Evolutionary conservation across 495 filamentous ascomycete genomes (phyloP), one percentile per base, ranked within the genome.

Genomic region (Aspergillus avenaceus): DNA sequence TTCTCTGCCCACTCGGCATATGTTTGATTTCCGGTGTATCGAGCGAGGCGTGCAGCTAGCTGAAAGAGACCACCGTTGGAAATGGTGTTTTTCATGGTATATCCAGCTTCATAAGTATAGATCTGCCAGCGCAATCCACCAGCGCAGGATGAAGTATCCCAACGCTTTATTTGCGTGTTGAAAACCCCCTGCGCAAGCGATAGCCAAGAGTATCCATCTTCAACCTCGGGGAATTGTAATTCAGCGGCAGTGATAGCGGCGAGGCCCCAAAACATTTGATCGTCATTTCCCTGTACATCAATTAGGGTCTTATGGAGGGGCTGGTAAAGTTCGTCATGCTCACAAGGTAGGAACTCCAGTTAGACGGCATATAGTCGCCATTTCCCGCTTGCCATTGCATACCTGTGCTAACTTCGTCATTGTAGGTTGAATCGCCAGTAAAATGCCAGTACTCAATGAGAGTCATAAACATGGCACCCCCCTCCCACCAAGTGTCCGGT

Each of bases 121-220:
- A 78, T 75, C 51, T 78, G 70, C 76, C 74, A 79, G 48, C 73
- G 66, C 46, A 80, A 56, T 8, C 77, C 77, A 8, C 77, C 77
- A 19, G 54, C 53, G 50, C 77, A 80, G 13, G 53, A 62, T 4
- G 50, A 18, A 0, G 60, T 63, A 49, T 83, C 75, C 75, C 81
- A 86, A 19, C 84, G 76, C 14, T 13, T 34, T 21, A 73, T 69
- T 59, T 85, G 83, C 0, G 73, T 75, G 63, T 89, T 84, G 67
- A 87, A 90, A 45, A 85, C 85, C 24, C 81, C 83, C 65, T 88
- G 82, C 32, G 86, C 85, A 5, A 90, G 70, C 2, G 81, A 79
- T 5, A 88, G 69, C 85, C 86, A 91, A 43, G 71, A 68, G 3
- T 60, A 59, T 72, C 72, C 40, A 71, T 77, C 58, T 16, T 79